Conservation (phyloP, 305 asterid species). For the Solanum hybrid region DNA sequence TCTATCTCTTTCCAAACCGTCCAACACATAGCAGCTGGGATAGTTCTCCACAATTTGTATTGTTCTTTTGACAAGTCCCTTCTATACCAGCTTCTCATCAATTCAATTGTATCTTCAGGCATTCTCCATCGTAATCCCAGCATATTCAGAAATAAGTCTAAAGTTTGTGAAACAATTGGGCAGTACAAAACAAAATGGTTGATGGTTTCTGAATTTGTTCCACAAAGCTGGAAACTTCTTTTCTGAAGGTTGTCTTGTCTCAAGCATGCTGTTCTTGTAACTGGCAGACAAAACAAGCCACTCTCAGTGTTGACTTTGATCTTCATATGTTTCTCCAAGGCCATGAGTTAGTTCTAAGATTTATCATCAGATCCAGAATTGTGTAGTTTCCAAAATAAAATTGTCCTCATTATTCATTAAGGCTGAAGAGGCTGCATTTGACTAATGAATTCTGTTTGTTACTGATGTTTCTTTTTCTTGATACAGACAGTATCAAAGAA, state of each 20-base stretch:
- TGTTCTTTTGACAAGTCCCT: neutral
- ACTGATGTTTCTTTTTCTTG: conserved; percentile 19
- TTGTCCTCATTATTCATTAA: neutral
- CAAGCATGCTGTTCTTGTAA: neutral
- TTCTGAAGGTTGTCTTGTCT: neutral
- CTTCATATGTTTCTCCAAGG: neutral
- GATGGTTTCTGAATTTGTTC: neutral
- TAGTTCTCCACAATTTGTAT: neutral
- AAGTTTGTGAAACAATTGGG: neutral
- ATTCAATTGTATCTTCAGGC: neutral
- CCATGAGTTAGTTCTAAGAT: neutral
- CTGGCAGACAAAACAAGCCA: neutral
- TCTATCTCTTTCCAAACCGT: neutral
- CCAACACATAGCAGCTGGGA: neutral
- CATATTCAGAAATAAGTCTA: neutral
- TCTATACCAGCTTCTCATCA: neutral
- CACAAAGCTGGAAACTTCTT: neutral
- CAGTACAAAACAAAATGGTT: neutral
- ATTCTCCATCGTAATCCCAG: neutral
- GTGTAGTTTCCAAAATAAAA: neutral
- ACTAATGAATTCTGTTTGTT: neutral
- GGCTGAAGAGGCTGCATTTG: neutral
- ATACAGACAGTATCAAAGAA: conserved; percentile 60
- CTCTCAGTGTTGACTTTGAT: neutral
- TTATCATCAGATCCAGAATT: neutral